Evolutionary conservation across 2,329 filamentous ascomycete genomes (phyloP), one percentile per base, ranked within the genome.

Genomic region (Aspergillus pseudonomiae): DNA sequence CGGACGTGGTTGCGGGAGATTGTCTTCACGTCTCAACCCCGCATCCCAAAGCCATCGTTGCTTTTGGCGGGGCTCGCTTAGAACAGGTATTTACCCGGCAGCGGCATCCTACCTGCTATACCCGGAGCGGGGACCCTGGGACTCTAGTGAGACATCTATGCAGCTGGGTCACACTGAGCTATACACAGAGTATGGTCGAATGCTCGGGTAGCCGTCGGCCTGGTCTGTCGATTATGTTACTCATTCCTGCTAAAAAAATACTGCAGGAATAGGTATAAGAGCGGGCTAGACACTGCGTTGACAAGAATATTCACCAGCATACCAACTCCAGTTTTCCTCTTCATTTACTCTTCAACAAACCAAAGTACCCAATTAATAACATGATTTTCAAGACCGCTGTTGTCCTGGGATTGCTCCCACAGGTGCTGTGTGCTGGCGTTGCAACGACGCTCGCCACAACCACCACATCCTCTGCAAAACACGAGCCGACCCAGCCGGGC

Each of bases 351-450:
- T 10, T 9, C 6, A 9, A n/a, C 2, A 10, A 41, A 4, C 6
- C 7, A 4, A 10, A 1, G 0, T 46, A 41, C 36, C 19, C 28
- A 41, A 7, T 48, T 4, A 34, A 56, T 28, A 48, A 7, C 14
- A 61, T 61, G 52, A n/a, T n/a, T 41, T 57, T 48, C 52, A 61
- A 63, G 30, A 39, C 57, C 16, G 54, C 53, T 45, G 12, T 65
- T 30, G 34, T 60, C 32, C 59, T 65, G 4, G 61, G 53, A 2
- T 53, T 64, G 5, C 34, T 65, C 9, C 53, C 6, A 10, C 56
- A 64, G 57, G 53, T 65, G 50, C 63, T 59, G 4, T 61, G 39
- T 55, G 60, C 60, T 14, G 34, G 56, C 39, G 57, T 63, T 28
- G 19, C 43, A 58, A 41, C 39, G 9, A 41, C 39, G 1, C 16